Base-by-base conservation (phyloP, 1,284 basidiomycete species). In the Tilletia setariae region DNA sequence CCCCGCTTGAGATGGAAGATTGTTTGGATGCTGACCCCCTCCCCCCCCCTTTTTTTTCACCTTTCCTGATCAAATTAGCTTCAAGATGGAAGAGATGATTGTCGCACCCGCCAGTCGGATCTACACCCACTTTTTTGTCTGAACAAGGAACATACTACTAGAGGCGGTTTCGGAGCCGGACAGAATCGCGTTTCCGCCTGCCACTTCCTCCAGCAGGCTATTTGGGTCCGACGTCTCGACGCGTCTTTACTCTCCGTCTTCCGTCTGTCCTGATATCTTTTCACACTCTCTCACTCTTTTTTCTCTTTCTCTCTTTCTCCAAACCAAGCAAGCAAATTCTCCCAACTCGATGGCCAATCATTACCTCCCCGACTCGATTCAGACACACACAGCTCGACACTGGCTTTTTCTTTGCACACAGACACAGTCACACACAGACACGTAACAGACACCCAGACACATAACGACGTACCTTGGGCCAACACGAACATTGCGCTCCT, bases 61-160 rank as follows among this genome's bases (percentile, higher is more conserved):
- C n/a, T n/a, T n/a, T n/a, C n/a, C n/a, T n/a, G n/a, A n/a, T n/a
- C n/a, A n/a, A n/a, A n/a, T 96, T 84, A 93, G 92, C 71, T 96
- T 91, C 85, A 96, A 96, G 87, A 92, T 96, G 90, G 94, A 96
- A 84, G 92, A 94, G 85, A 96, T 97, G 94, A 92, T 93, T 80
- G 92, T 97, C 70, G 94, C 96, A 25, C 73, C 79, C 15, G 70
- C 73, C 46, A 80, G 78, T 40, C 78, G 80, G n/a, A 76, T 82
- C 69, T 76, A 80, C 67, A 79, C 78, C 9, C 78, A 79, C 73
- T 79, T 79, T 63, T 79, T 79, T 66, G 78, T 79, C 32, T 79
- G 65, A 62, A 42, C 11, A 15, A 30, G 32, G 23, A 23, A 9
- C 53, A 49, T 19, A 49, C 47, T 8, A 49, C n/a, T n/a, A n/a